These are phyloP conservation scores for Astraeus odoratus DNA, from an alignment of 768 basidiomycete genomes.

Conservation along the genomic window DNA sequence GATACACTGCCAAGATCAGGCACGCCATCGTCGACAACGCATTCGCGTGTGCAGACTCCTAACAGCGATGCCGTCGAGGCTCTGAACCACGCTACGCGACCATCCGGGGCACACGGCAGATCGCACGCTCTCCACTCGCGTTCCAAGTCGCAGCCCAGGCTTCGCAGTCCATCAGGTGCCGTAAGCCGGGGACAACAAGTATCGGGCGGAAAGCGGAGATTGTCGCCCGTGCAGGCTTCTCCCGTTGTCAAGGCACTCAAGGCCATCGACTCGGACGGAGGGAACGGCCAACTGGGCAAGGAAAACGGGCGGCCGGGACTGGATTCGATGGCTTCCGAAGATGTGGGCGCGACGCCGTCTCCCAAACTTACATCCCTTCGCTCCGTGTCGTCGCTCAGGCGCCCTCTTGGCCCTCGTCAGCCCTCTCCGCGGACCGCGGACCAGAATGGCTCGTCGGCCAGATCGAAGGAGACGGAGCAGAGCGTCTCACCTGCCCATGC, in stretches of 20 bases:
- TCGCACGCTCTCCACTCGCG: slow-evolving; percentile 13
- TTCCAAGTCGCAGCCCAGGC: slow-evolving; percentile 32
- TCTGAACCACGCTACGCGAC: background rate
- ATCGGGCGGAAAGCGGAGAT: slow-evolving; percentile 13
- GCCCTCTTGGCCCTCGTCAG: slow-evolving; percentile 17
- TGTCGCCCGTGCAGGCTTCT: slow-evolving; percentile 26
- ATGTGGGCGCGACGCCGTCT: no score
- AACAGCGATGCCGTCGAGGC: background rate
- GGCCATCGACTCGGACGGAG: slow-evolving; percentile 9
- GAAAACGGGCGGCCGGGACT: no score
- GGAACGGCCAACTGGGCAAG: background rate
- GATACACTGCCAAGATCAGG: background rate
- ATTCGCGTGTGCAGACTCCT: no score
- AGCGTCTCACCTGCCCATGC: slow-evolving; percentile 8
- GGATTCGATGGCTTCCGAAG: no score
- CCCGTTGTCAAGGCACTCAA: slow-evolving; percentile 14
- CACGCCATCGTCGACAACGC: background rate
- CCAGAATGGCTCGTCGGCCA: background rate
- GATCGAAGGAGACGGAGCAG: slow-evolving; percentile 3
- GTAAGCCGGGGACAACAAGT: slow-evolving; percentile 2
- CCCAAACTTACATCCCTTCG: slow-evolving; percentile 6
- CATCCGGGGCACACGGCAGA: slow-evolving; percentile 2
- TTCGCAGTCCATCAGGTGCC: slow-evolving; percentile 10
- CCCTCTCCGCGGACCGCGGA: slow-evolving; percentile 11
- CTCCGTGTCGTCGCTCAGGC: slow-evolving; percentile 19